phyloP scores from a whole-genome alignment of 139 green algal genomes.

The Medakamo hakoo region DNA sequence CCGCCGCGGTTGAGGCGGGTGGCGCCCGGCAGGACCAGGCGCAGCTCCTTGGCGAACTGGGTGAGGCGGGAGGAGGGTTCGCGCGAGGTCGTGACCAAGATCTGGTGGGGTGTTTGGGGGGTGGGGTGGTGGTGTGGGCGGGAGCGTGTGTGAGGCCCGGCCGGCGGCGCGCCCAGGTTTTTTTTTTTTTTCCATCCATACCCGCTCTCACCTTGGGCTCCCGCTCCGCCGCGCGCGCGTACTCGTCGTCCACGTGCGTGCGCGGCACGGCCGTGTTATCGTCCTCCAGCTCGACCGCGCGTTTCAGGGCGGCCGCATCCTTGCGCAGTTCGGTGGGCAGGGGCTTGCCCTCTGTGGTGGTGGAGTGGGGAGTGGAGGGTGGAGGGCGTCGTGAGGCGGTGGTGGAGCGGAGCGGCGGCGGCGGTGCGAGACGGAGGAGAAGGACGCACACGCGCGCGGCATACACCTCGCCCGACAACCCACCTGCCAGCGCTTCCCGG shows the following conservation, averaged over 20 bases:
- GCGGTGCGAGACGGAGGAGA: too few relatives aligned
- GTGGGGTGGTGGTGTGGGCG: too few relatives aligned
- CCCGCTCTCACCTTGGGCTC: conserved; percentile 88
- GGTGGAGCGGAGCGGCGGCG: too few relatives aligned
- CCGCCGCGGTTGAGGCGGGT: conserved; percentile 81
- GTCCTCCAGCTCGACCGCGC: conserved; percentile 85
- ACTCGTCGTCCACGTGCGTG: conserved; percentile 94
- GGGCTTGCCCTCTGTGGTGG: conserved; percentile 82
- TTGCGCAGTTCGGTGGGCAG: conserved; percentile 81
- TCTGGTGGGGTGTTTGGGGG: conserved; percentile 6
- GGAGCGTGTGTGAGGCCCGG: too few relatives aligned
- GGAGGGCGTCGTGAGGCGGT: neutral
- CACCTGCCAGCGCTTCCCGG: conserved; percentile 65
- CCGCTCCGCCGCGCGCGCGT: conserved; percentile 62
- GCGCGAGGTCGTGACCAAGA: conserved; percentile 86
- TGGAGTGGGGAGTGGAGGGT: neutral
- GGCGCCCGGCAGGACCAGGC: conserved; percentile 82
- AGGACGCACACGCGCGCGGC: too few relatives aligned
- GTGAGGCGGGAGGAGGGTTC: conserved; percentile 75
- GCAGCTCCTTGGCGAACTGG: conserved; percentile 96
- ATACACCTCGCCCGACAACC: neutral
- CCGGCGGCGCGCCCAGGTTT: too few relatives aligned
- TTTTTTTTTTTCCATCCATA: too few relatives aligned
- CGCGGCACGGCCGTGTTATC: conserved; percentile 80
- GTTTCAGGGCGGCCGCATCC: conserved; percentile 58